These are phyloP conservation scores for Neophaeococcomyces mojaviensis DNA, from an alignment of 2,329 filamentous ascomycete species.

Conservation along the genomic window DNA sequence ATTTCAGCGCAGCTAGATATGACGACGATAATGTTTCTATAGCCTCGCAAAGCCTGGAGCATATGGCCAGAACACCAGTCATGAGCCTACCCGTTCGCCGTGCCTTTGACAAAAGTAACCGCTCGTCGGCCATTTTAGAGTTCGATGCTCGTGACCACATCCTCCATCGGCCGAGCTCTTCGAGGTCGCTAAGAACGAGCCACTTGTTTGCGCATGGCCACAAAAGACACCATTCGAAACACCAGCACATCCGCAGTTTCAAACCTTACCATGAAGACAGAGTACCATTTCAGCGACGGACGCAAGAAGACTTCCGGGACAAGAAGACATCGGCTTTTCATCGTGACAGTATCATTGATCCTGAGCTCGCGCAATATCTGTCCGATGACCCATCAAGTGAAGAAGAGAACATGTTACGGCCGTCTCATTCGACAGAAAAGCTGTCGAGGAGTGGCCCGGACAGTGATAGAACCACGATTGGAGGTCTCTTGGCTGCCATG, in stretches of 20 bases:
- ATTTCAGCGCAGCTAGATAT: constrained; percentile 21
- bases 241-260: constrained; percentile 71
- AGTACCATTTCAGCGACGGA: constrained; percentile 76
- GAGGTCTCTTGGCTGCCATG: constrained; percentile 62
- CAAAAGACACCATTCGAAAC: constrained; percentile 78
- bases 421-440: constrained; percentile 63
- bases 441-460: constrained; percentile 59
- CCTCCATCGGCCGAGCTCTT: constrained; percentile 84
- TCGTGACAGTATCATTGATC: constrained; percentile 96
- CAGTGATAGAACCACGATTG: constrained; percentile 65
- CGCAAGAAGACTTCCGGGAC: constrained; percentile 60
- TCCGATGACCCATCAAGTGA: constrained; percentile 90
- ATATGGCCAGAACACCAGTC: constrained; percentile 47
- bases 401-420: constrained; percentile 83
- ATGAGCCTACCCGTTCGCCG: constrained; percentile 60
- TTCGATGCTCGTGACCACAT: constrained; percentile 67
- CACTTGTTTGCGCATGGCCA: constrained; percentile 65
- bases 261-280: constrained; percentile 68
- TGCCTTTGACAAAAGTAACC: constrained; percentile 66
- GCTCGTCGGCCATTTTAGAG: constrained; percentile 82
- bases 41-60: constrained; percentile 40
- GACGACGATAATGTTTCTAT: constrained; percentile 41
- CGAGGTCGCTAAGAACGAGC: constrained; percentile 74
- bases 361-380: constrained; percentile 88
- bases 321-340: constrained; percentile 82